Percentiles rank a stretch among this genome's conserved stretches.
Conservation (phyloP, 768 basidiomycete genomes). For the Lentinus tigrinus region DNA sequence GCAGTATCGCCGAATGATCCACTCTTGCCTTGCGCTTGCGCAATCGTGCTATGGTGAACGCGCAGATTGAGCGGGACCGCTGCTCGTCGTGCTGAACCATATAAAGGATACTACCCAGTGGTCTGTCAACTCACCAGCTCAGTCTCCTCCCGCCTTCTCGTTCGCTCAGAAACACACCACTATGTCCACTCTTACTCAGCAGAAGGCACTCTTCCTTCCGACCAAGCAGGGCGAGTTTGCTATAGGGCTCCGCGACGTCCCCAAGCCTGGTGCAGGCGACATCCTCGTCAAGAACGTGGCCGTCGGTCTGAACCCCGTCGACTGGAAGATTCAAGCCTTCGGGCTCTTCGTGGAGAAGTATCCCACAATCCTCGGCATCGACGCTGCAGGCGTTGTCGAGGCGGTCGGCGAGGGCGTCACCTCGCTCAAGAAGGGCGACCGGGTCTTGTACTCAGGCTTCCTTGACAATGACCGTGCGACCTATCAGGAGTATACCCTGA, state of each 20-base stretch:
- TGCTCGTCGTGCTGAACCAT: neutral
- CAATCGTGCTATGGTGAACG: no score
- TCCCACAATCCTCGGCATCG: constrained; percentile 13
- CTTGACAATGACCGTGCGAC: constrained; percentile 3
- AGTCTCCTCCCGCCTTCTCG: neutral
- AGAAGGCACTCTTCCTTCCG: constrained; percentile 10
- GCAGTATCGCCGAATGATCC: no score
- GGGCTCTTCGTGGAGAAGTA: constrained; percentile 20
- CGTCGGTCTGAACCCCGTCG: neutral
- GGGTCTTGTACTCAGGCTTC: constrained; percentile 15
- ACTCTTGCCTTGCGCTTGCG: no score
- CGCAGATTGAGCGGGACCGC: no score
- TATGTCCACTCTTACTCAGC: neutral
- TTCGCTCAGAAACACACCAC: no score
- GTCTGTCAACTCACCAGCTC: neutral
- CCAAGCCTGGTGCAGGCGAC: neutral
- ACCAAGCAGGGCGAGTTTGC: neutral
- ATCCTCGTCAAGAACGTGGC: constrained; percentile 3
- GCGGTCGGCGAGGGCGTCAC: constrained; percentile 33
- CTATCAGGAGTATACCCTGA: constrained; percentile 20
- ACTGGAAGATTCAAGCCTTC: constrained; percentile 18
- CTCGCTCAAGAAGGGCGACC: constrained; percentile 31
- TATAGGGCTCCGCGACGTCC: neutral
- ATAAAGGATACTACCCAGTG: neutral
- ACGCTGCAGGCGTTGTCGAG: constrained; percentile 16